Percentiles rank a stretch among this genome's conserved stretches.
Evolutionary conservation across 2,329 filamentous ascomycete species (phyloP).

Genomic region (Paecilomyces variotii): DNA sequence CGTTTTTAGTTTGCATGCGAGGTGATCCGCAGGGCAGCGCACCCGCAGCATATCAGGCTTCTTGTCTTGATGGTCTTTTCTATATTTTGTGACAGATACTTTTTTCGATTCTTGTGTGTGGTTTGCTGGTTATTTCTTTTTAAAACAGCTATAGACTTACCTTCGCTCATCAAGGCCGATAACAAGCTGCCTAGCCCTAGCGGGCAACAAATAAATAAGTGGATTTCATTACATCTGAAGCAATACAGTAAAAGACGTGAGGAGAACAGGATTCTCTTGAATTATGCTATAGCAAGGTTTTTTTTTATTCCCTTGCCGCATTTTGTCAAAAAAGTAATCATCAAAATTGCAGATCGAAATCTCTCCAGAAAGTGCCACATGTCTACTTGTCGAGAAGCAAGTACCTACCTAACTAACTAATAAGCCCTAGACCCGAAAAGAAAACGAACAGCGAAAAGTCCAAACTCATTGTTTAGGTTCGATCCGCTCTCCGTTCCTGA

Average conservation of each 20-base stretch:
- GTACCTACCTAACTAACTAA: too few relatives aligned
- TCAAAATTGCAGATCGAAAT: too few relatives aligned
- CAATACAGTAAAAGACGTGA: neutral
- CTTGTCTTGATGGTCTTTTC: constrained; percentile 4
- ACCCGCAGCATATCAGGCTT: constrained; percentile 9
- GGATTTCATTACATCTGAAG: neutral
- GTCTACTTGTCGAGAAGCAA: too few relatives aligned
- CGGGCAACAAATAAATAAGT: neutral
- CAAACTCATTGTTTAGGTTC: neutral
- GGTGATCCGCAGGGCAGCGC: constrained; percentile 11
- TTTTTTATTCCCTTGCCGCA: too few relatives aligned
- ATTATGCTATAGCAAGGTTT: neutral
- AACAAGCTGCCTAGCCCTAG: neutral
- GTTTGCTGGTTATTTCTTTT: constrained; percentile 9
- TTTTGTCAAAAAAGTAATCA: too few relatives aligned
- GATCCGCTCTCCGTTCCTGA: neutral
- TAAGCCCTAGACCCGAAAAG: too few relatives aligned
- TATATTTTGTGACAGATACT: constrained; percentile 6
- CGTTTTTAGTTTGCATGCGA: constrained; percentile 8
- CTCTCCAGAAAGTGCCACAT: too few relatives aligned
- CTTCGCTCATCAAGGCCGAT: constrained; percentile 7
- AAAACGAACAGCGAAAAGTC: neutral
- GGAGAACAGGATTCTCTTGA: neutral
- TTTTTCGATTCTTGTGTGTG: constrained; percentile 9
- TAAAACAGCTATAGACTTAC: constrained; percentile 22